Conservation (phyloP, 441 rosid species). For the Corymbia citriodora region DNA sequence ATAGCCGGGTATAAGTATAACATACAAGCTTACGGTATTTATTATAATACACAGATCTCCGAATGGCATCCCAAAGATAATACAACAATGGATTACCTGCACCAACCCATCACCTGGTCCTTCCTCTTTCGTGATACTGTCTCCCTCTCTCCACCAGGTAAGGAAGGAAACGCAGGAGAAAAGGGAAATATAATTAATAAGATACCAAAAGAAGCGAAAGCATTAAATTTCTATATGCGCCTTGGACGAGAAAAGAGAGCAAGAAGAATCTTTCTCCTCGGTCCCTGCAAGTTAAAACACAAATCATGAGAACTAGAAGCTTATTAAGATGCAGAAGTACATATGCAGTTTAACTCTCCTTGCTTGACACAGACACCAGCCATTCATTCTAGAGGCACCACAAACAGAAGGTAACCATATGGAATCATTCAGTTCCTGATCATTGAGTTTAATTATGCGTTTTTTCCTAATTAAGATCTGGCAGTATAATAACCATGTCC, state of each 20-base stretch:
- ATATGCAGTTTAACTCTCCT: background rate
- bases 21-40: background rate
- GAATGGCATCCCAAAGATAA: background rate
- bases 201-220: background rate
- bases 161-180: background rate
- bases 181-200: background rate
- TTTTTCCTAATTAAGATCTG: background rate
- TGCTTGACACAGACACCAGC: background rate
- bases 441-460: background rate
- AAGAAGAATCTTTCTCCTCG: conserved; percentile 9
- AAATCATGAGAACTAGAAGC: background rate
- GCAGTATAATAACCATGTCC: background rate
- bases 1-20: background rate
- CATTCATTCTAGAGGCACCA: background rate
- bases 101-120: background rate
- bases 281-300: background rate
- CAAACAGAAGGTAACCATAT: background rate
- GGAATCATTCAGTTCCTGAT: background rate
- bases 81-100: background rate
- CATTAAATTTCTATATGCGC: background rate
- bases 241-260: conserved; percentile 4
- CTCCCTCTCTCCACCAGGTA: background rate
- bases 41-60: background rate
- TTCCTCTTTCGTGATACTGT: background rate
- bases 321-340: background rate